Conservation (phyloP, 1,284 basidiomycete genomes). For the Boletus albobrunnescens region DNA sequence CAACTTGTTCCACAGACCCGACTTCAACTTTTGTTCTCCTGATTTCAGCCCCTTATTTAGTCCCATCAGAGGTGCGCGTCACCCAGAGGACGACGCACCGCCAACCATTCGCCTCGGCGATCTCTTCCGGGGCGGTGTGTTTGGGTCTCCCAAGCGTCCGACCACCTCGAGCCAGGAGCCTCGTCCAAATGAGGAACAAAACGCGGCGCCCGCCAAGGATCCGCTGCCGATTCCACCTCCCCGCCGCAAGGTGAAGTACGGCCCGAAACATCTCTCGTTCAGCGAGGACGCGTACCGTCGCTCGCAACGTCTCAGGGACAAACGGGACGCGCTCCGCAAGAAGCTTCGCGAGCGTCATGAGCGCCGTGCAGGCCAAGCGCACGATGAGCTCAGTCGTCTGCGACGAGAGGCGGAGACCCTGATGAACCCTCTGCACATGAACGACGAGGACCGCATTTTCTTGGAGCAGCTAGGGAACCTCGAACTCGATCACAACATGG, state of each 20-base stretch:
- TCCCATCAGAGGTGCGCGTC: slow-evolving; percentile 8
- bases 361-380: slow-evolving; percentile 1
- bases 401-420: slow-evolving; percentile 10
- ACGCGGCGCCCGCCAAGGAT: neutral
- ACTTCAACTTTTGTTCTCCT: slow-evolving; percentile 12
- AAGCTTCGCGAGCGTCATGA: slow-evolving; percentile 1
- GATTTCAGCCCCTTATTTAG: slow-evolving; percentile 15
- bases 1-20: slow-evolving; percentile 14
- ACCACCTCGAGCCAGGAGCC: too few relatives aligned
- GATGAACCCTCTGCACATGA: slow-evolving; percentile 17
- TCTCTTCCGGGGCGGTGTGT: too few relatives aligned
- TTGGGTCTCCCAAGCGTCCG: too few relatives aligned
- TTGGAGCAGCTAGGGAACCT: slow-evolving; percentile 22
- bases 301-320: slow-evolving; percentile 1
- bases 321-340: slow-evolving; percentile 1
- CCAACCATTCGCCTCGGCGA: slow-evolving; percentile 10
- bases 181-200: too few relatives aligned
- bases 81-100: slow-evolving; percentile 8
- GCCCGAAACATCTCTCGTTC: slow-evolving; percentile 20
- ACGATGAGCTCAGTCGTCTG: slow-evolving; percentile 5
- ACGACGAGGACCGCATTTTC: slow-evolving; percentile 23
- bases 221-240: neutral
- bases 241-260: slow-evolving; percentile 9
- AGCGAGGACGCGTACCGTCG: slow-evolving; percentile 1
- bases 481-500: slow-evolving; percentile 12